Conservation (phyloP, 768 basidiomycete genomes). For the Mycena vulgaris region DNA sequence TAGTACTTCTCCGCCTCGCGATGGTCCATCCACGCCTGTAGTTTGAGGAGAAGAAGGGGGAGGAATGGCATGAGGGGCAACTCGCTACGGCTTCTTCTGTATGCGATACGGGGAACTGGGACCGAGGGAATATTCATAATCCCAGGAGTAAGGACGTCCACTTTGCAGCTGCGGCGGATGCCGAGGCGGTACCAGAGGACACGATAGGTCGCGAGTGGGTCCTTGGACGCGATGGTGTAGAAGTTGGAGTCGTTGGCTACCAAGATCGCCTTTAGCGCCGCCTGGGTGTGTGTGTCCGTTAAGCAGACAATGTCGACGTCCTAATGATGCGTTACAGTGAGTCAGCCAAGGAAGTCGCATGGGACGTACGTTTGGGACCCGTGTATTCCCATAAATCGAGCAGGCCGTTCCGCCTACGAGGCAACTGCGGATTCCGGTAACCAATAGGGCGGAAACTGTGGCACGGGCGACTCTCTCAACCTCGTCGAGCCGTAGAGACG, state of each 20-base stretch:
- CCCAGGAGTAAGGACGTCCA: slow-evolving; percentile 57
- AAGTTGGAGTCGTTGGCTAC: slow-evolving; percentile 49
- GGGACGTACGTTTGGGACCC: slow-evolving; percentile 54
- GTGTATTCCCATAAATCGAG: slow-evolving; percentile 52
- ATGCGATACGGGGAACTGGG: slow-evolving; percentile 41
- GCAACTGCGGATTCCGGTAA: slow-evolving; percentile 49
- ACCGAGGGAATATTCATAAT: slow-evolving; percentile 55
- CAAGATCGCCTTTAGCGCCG: slow-evolving; percentile 59
- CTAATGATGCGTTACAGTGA: too few species aligned
- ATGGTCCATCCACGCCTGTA: slow-evolving; percentile 62
- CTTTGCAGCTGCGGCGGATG: slow-evolving; percentile 50
- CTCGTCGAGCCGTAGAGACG: slow-evolving; percentile 36
- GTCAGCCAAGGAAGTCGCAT: too few species aligned
- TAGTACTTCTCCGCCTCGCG: slow-evolving; percentile 46
- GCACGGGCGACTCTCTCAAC: slow-evolving; percentile 46
- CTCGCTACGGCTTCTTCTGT: slow-evolving; percentile 39
- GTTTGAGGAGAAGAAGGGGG: slow-evolving; percentile 56
- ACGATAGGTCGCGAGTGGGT: slow-evolving; percentile 57
- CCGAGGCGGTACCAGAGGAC: slow-evolving; percentile 57
- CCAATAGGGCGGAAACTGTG: slow-evolving; percentile 42
- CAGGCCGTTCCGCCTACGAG: slow-evolving; percentile 60
- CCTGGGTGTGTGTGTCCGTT: slow-evolving; percentile 49
- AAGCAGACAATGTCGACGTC: slow-evolving; percentile 65
- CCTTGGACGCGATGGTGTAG: slow-evolving; percentile 54
- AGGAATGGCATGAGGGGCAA: slow-evolving; percentile 58